Evolutionary conservation across 352 stramenopile genomes (phyloP).

Genomic region (Globisporangium perplexum): DNA sequence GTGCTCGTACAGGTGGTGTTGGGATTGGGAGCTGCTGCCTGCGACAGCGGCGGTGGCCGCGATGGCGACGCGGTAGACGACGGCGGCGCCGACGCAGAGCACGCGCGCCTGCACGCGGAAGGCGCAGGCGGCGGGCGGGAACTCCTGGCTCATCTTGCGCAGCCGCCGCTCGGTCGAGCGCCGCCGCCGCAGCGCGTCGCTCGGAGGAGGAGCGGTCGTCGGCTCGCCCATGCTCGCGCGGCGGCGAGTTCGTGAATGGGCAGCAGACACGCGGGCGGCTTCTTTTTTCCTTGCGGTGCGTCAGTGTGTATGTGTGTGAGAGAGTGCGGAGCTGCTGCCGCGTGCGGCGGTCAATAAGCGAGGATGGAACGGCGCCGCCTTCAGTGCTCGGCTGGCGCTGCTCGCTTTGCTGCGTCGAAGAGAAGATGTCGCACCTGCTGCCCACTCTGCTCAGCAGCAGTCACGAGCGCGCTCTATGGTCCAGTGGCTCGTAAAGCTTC

Average conservation of each 20-base stretch:
- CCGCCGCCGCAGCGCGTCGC: too few species aligned
- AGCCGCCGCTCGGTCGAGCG: conserved; percentile 33
- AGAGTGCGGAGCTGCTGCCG: too few species aligned
- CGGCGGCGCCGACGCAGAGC: conserved; percentile 47
- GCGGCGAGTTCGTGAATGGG: neutral
- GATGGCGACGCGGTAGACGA: conserved; percentile 55
- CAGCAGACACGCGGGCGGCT: neutral
- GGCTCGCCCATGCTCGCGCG: neutral
- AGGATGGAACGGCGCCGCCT: neutral
- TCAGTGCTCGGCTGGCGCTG: neutral
- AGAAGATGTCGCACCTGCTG: neutral
- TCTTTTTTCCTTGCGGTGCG: neutral
- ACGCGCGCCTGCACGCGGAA: conserved; percentile 41
- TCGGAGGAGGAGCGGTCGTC: too few species aligned
- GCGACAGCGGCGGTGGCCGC: conserved; percentile 13
- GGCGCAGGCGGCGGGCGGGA: conserved; percentile 35
- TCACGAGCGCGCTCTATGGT: neutral
- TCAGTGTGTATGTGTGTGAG: too few species aligned
- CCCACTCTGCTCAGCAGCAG: neutral
- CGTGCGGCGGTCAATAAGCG: neutral
- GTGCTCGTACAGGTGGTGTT: conserved; percentile 6
- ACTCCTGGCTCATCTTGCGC: conserved; percentile 59
- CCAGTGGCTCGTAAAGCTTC: too few species aligned
- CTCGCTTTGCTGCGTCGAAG: neutral
- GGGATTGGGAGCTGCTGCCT: conserved; percentile 17